Conservation (phyloP, 495 filamentous ascomycete species). For the Neurospora tetrasperma region DNA sequence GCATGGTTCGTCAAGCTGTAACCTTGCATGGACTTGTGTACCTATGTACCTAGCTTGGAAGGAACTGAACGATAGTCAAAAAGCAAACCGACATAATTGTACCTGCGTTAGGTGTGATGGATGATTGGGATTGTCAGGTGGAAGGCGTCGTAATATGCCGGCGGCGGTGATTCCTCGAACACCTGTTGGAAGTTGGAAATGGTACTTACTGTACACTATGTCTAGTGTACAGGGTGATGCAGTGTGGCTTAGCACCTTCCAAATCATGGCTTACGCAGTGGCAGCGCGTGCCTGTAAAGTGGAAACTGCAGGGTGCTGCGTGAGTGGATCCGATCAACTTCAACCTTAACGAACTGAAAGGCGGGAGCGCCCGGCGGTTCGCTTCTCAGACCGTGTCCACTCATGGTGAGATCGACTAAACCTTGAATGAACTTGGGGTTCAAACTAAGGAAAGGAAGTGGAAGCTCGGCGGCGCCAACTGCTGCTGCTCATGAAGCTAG, state of each 20-base stretch:
- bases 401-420: neutral
- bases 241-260: neutral
- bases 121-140: neutral
- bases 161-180: neutral
- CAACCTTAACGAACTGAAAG: neutral
- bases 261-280: neutral
- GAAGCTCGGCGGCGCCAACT: neutral
- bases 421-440: neutral
- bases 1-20: neutral
- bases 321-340: constrained; percentile 1
- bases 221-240: neutral
- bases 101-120: neutral
- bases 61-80: neutral
- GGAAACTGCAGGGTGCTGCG: constrained; percentile 4
- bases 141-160: neutral
- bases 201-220: neutral
- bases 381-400: neutral
- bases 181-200: neutral
- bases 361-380: neutral
- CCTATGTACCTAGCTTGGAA: neutral
- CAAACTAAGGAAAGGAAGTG: neutral
- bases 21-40: neutral
- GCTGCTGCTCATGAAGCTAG: neutral
- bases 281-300: neutral
- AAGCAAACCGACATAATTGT: neutral